Evolutionary conservation across 306 rosid species (phyloP).

Genomic region (Prunus kanzakura): DNA sequence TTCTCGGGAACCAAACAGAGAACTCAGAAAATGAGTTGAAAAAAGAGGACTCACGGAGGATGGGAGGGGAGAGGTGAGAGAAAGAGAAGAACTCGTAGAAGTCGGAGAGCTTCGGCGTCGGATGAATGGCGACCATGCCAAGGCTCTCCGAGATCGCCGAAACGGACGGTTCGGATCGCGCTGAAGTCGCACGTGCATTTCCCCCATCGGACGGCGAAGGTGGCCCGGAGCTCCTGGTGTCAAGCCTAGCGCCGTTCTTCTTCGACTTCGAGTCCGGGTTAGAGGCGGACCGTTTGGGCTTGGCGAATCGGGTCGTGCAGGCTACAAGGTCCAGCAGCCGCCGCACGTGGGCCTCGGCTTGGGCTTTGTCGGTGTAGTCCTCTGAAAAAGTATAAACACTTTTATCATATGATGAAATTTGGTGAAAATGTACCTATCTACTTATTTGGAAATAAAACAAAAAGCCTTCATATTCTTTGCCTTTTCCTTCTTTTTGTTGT

Average conservation of each 20-base stretch:
- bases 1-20: background rate
- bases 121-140: slow-evolving; percentile 88
- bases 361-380: slow-evolving; percentile 56
- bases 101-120: slow-evolving; percentile 85
- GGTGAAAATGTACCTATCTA: background rate
- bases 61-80: slow-evolving; percentile 69
- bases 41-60: slow-evolving; percentile 48
- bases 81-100: slow-evolving; percentile 90
- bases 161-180: slow-evolving; percentile 30
- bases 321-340: slow-evolving; percentile 74
- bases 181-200: slow-evolving; percentile 34
- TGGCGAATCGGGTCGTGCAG: slow-evolving; percentile 68
- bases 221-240: slow-evolving; percentile 35
- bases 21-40: background rate
- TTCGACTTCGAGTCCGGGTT: slow-evolving; percentile 62
- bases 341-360: slow-evolving; percentile 69
- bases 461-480: background rate
- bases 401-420: background rate
- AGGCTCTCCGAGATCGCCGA: slow-evolving; percentile 65
- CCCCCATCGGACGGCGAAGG: slow-evolving; percentile 40
- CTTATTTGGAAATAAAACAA: background rate
- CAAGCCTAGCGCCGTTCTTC: slow-evolving; percentile 39
- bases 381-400: slow-evolving; percentile 29
- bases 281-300: slow-evolving; percentile 48
- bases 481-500: too few relatives aligned